These are phyloP conservation scores for Micromonas commoda DNA, from an alignment of 139 green algal species.

Conservation along the genomic window DNA sequence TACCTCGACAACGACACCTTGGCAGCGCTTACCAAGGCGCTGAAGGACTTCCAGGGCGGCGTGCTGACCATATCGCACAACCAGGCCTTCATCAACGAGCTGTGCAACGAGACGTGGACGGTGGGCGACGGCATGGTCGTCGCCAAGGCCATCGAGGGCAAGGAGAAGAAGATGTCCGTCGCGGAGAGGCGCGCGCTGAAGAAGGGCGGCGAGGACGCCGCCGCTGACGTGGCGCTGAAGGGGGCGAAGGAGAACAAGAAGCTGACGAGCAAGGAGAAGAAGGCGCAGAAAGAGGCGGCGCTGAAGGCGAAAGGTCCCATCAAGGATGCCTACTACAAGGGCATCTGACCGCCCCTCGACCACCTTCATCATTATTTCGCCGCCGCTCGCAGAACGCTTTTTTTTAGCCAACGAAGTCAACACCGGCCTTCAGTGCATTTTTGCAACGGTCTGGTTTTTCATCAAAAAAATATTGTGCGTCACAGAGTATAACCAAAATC, in stretches of 20 bases:
- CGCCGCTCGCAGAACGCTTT: no score
- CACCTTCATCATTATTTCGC: no score
- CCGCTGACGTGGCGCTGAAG: background rate
- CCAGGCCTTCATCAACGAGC: slow-evolving; percentile 33
- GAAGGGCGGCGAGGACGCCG: background rate
- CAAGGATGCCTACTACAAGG: background rate
- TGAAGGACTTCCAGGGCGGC: slow-evolving; percentile 34
- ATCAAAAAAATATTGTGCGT: background rate
- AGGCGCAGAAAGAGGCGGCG: background rate
- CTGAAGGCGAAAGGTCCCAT: background rate
- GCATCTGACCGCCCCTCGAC: no score
- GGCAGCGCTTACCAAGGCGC: slow-evolving; percentile 28
- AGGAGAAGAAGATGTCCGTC: slow-evolving; percentile 14
- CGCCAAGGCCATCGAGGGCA: background rate
- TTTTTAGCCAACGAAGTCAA: no score
- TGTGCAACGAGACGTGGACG: slow-evolving; percentile 37
- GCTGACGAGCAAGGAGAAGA: background rate
- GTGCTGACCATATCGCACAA: slow-evolving; percentile 39
- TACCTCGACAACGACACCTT: slow-evolving; percentile 40
- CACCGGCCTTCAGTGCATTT: no score
- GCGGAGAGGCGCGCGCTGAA: slow-evolving; percentile 19
- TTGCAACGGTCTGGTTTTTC: no score
- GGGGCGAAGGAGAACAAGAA: slow-evolving; percentile 9
- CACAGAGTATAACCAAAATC: background rate
- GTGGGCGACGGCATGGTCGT: slow-evolving; percentile 33